A percentile compares a stretch with the other conserved stretches of the same genome.
Conservation (phyloP, 768 basidiomycete species). For the Termitomyces sp. region DNA sequence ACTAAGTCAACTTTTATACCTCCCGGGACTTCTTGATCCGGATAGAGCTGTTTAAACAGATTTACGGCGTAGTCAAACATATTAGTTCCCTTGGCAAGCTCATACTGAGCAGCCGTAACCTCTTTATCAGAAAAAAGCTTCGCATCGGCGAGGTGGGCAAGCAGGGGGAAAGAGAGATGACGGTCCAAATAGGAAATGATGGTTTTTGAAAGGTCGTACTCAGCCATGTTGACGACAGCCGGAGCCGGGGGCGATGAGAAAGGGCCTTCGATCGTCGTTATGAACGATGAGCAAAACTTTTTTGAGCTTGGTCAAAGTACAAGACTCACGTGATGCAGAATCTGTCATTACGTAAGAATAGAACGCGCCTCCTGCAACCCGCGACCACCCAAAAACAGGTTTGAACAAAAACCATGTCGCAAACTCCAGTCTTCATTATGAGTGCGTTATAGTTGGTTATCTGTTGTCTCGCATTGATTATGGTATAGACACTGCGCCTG, state of each 20-base stretch:
- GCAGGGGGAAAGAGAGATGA: constrained; percentile 89
- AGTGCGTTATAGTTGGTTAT: constrained; percentile 34
- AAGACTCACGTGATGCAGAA: constrained; percentile 1
- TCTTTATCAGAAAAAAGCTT: constrained; percentile 74
- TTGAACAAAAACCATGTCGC: constrained; percentile 31
- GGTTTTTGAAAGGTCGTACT: constrained; percentile 87
- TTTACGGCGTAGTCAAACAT: constrained; percentile 93
- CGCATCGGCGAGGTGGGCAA: constrained; percentile 78
- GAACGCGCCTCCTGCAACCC: constrained; percentile 5
- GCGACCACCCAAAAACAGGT: constrained; percentile 4
- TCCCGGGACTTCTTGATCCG: constrained; percentile 60
- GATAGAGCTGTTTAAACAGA: constrained; percentile 74
- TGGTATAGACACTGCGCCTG: constrained; percentile 79
- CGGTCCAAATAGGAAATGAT: constrained; percentile 92
- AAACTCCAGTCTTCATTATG: constrained; percentile 82
- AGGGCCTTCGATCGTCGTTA: constrained; percentile 6
- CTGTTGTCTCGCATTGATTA: neutral
- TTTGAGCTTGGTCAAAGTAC: neutral
- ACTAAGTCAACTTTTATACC: constrained; percentile 34
- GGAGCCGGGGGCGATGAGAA: neutral
- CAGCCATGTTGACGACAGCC: constrained; percentile 48
- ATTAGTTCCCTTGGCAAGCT: constrained; percentile 94
- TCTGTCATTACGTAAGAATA: constrained; percentile 2
- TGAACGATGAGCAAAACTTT: constrained; percentile 12
- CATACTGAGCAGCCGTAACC: constrained; percentile 89